phyloP scores from a whole-genome alignment of 2,329 filamentous ascomycete genomes.

The Periconia digitata region DNA sequence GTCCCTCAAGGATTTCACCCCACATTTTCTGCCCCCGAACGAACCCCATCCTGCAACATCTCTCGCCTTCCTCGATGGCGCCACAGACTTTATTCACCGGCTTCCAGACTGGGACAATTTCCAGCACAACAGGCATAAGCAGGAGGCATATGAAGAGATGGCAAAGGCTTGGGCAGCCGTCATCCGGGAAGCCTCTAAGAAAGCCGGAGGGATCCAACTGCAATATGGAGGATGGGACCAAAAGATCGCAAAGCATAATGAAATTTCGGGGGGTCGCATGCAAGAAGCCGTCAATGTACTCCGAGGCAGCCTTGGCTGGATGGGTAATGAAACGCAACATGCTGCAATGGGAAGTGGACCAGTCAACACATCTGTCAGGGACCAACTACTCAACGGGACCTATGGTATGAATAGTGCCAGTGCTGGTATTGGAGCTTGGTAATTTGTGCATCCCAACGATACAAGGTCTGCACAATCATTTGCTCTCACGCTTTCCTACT shows the following conservation, averaged over 20 bases:
- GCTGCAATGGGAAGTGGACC: constrained; percentile 17
- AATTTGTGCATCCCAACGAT: constrained; percentile 8
- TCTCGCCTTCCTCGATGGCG: constrained; percentile 83
- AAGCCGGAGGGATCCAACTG: constrained; percentile 84
- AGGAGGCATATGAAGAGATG: constrained; percentile 95
- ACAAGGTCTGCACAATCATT: not conserved
- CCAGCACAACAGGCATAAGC: constrained; percentile 87
- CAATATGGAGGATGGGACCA: constrained; percentile 93
- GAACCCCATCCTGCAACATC: constrained; percentile 83
- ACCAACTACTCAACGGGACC: constrained; percentile 58
- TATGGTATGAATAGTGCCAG: constrained; percentile 56
- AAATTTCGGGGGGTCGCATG: constrained; percentile 80
- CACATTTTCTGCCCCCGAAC: constrained; percentile 89
- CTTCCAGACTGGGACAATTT: constrained; percentile 90
- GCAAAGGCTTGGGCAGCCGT: constrained; percentile 90
- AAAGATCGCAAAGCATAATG: constrained; percentile 82
- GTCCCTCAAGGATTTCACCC: constrained; percentile 89
- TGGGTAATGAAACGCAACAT: constrained; percentile 52
- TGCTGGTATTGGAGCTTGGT: constrained; percentile 60
- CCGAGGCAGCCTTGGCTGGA: constrained; percentile 75
- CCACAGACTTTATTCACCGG: constrained; percentile 85
- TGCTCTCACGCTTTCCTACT: not conserved
- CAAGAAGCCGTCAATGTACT: constrained; percentile 78
- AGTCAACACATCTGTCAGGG: constrained; percentile 40
- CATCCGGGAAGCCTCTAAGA: constrained; percentile 86